Conservation (phyloP, 805 yeast species). For the Phaffomyces thermotolerans region DNA sequence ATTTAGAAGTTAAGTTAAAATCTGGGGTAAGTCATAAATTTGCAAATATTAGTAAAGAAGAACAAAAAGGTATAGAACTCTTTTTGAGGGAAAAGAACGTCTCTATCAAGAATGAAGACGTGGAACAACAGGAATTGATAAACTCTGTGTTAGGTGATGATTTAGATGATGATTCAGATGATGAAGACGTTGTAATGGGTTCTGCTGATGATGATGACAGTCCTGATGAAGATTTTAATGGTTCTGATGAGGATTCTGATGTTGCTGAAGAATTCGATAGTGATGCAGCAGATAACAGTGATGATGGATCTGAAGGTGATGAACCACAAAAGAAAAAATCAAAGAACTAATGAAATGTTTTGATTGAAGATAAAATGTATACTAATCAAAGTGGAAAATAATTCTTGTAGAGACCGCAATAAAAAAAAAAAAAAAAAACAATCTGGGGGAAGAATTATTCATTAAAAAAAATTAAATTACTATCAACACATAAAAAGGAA, state of each 20-base stretch:
- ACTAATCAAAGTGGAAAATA: not conserved
- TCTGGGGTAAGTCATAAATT: conserved; percentile 69
- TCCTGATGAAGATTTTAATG: conserved; percentile 75
- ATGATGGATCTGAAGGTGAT: conserved; percentile 9
- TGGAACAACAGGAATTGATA: conserved; percentile 74
- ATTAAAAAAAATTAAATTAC: not conserved
- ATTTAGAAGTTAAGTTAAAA: conserved; percentile 69
- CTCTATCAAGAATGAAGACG: conserved; percentile 81
- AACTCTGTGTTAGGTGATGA: conserved; percentile 68
- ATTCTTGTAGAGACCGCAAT: too few relatives aligned
- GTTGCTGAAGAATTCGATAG: conserved; percentile 24
- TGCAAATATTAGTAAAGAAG: conserved; percentile 85
- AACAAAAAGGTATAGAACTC: conserved; percentile 70
- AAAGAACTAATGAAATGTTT: conserved; percentile 13
- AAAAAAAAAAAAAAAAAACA: too few relatives aligned
- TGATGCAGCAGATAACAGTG: conserved; percentile 13
- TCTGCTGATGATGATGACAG: conserved; percentile 83
- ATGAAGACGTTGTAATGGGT: conserved; percentile 46
- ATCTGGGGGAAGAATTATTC: too few relatives aligned
- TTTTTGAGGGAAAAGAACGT: conserved; percentile 74
- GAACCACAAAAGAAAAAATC: conserved; percentile 34
- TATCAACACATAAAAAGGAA: not conserved
- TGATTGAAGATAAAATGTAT: not conserved
- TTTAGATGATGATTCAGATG: conserved; percentile 35
- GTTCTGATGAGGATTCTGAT: conserved; percentile 56